These are phyloP conservation scores for Fusarium neocosmosporiellum DNA, from an alignment of 2,329 filamentous ascomycete species.

Conservation along the genomic window DNA sequence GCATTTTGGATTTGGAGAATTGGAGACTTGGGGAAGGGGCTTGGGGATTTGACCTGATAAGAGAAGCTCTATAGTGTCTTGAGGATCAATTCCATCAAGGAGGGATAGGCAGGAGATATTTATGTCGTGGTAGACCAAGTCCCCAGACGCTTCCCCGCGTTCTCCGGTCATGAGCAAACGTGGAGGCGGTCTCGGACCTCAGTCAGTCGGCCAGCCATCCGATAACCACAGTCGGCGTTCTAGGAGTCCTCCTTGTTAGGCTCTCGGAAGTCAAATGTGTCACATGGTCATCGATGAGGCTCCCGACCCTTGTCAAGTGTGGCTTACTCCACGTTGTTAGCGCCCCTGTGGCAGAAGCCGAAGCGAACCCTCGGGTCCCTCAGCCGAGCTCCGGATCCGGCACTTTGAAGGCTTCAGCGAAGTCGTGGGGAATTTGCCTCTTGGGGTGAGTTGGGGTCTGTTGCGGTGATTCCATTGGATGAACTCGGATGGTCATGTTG, in stretches of 20 bases:
- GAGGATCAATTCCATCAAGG: background rate
- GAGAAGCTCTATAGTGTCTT: background rate
- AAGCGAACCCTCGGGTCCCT: background rate
- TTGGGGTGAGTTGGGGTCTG: background rate
- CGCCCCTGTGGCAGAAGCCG: background rate
- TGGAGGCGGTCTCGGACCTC: background rate
- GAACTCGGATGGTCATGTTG: too few relatives aligned
- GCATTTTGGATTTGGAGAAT: background rate
- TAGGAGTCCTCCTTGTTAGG: background rate
- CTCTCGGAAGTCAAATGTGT: background rate
- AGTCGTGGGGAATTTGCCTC: background rate
- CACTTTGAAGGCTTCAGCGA: background rate
- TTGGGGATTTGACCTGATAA: background rate
- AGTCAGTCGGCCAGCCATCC: conserved; percentile 1
- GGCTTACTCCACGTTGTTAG: conserved; percentile 7
- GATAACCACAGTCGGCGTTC: background rate
- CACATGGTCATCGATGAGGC: conserved; percentile 7
- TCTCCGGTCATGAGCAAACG: background rate
- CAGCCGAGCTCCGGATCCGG: conserved; percentile 1
- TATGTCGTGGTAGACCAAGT: background rate
- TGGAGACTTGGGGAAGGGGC: background rate
- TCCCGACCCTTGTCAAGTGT: background rate
- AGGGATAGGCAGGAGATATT: background rate
- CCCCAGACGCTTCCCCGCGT: background rate
- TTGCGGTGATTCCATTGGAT: background rate